Evolutionary conservation across 805 yeast species (phyloP), one percentile per base, ranked within the genome.

Genomic region (Hyphopichia homilentoma): DNA sequence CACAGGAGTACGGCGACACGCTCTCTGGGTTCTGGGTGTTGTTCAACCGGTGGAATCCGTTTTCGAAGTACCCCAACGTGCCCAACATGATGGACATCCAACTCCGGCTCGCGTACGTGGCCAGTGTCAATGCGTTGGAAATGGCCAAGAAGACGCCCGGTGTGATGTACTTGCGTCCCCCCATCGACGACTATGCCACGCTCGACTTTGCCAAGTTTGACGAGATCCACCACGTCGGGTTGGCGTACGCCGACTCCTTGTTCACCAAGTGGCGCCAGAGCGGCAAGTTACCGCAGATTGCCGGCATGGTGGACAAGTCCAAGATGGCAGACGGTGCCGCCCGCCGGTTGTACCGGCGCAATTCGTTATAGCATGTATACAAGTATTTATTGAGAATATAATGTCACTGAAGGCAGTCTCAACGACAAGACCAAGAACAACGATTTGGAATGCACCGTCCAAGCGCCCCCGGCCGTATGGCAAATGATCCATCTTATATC

Each of bases 21-120:
- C 64, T 93, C 30, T 84, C 93, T 37, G 98, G 98, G 1, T 66
- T 81, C 23, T 89, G 97, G 96, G 96, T 86, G 6, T 48, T 93
- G 5, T 57, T 86, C 35, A 88, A 88, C 57, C 68, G 94, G 30
- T 77, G 89, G 79, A 90, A 93, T 50, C 95, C 96, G 5, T 89
- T 90, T 49, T 84, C 96, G 0, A 66, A 69, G 8, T 82, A 82
- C 46, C 95, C 97, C 3, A 82, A 84, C 53, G 84, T 87, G 4
- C 98, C 98, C 4, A 84, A 83, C 34, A 79, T 93, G 84, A 87
- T 96, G 43, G 98, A 90, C 52, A 87, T 90, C 38, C 98, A 90
- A 61, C 73, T 87, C 65, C 69, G 97, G 35, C 65, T 90, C 39
- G 96, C 97, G 1, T 90, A 93, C 54, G 98, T 90, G 24, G 85